These are phyloP conservation scores for Macrocybe gigantea DNA, from an alignment of 768 basidiomycete genomes.

Conservation along the genomic window DNA sequence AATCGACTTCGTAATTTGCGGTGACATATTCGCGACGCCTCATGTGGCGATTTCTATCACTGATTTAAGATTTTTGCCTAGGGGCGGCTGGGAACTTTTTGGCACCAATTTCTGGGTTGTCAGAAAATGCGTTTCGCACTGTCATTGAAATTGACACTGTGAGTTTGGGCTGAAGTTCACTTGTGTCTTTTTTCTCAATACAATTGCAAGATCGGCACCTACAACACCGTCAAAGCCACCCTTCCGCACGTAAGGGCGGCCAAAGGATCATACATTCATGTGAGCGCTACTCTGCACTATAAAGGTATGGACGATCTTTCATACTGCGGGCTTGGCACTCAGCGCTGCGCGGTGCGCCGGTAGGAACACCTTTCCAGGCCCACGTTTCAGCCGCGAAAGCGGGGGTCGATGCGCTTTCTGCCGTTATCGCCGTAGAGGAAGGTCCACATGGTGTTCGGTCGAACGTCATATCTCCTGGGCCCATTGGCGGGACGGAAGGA, in stretches of 20 bases:
- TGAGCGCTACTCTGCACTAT: slow-evolving; percentile 87
- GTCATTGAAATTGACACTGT: slow-evolving; percentile 94
- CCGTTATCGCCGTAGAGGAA: slow-evolving; percentile 87
- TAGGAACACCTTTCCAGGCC: slow-evolving; percentile 80
- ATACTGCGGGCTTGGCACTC: slow-evolving; percentile 1
- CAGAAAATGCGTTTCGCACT: slow-evolving; percentile 86
- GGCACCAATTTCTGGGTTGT: slow-evolving; percentile 75
- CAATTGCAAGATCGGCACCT: slow-evolving; percentile 72
- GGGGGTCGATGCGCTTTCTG: slow-evolving; percentile 83
- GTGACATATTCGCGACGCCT: slow-evolving; percentile 27
- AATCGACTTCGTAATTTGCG: slow-evolving; percentile 95
- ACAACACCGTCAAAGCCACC: slow-evolving; percentile 92
- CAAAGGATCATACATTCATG: slow-evolving; percentile 81
- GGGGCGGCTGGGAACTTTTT: slow-evolving; percentile 97
- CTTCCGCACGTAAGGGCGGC: slow-evolving; percentile 63
- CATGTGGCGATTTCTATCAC: not conserved
- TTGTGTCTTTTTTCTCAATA: not conserved
- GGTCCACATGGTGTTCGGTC: slow-evolving; percentile 92
- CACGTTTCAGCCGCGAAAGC: slow-evolving; percentile 97
- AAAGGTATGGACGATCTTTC: slow-evolving; percentile 39
- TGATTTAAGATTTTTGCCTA: slow-evolving; percentile 18
- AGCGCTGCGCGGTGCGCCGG: slow-evolving; percentile 9
- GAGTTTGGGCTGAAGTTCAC: slow-evolving; percentile 14
- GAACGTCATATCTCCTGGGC: slow-evolving; percentile 81
- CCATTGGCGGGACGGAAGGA: slow-evolving; percentile 77